phyloP scores from a whole-genome alignment of 2,329 filamentous ascomycete species.

The Camillea tinctor region DNA sequence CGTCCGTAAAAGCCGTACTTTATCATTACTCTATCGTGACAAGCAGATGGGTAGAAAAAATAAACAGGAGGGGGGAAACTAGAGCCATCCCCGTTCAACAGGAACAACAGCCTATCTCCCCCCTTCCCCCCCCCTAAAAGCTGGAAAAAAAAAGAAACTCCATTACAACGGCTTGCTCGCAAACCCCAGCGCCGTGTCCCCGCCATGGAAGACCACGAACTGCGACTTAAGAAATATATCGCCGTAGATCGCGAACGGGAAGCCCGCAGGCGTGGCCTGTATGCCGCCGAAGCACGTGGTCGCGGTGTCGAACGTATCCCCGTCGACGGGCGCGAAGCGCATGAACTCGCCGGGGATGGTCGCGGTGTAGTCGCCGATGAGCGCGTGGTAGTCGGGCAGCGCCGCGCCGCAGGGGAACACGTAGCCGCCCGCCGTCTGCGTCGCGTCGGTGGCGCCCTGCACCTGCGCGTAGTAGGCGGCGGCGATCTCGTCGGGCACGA shows the following conservation, averaged over 20 bases:
- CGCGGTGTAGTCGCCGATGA: slow-evolving; percentile 26
- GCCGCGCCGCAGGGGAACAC: slow-evolving; percentile 52
- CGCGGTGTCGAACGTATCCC: slow-evolving; percentile 50
- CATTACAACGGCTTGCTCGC: slow-evolving; percentile 36
- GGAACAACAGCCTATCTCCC: not conserved
- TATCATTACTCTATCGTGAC: too few relatives aligned
- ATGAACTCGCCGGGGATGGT: slow-evolving; percentile 37
- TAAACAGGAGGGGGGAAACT: too few relatives aligned
- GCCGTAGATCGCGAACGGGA: slow-evolving; percentile 64
- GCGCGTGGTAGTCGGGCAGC: slow-evolving; percentile 41
- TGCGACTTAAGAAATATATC: slow-evolving; percentile 70
- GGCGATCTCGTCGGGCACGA: slow-evolving; percentile 51
- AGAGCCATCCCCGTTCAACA: not conserved
- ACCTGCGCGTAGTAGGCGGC: slow-evolving; percentile 58
- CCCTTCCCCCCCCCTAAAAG: not conserved
- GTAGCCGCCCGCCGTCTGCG: slow-evolving; percentile 49
- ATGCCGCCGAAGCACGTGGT: slow-evolving; percentile 65
- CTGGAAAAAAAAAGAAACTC: not conserved
- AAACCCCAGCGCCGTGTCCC: slow-evolving; percentile 46
- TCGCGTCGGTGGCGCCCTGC: slow-evolving; percentile 43
- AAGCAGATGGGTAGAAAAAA: not conserved
- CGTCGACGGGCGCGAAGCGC: slow-evolving; percentile 45
- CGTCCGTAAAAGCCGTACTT: too few relatives aligned
- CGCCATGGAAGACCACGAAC: slow-evolving; percentile 62
- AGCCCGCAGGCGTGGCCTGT: slow-evolving; percentile 52